These are phyloP conservation scores for Verticillium nubilum DNA, from an alignment of 2,329 filamentous ascomycete genomes.

Conservation along the genomic window DNA sequence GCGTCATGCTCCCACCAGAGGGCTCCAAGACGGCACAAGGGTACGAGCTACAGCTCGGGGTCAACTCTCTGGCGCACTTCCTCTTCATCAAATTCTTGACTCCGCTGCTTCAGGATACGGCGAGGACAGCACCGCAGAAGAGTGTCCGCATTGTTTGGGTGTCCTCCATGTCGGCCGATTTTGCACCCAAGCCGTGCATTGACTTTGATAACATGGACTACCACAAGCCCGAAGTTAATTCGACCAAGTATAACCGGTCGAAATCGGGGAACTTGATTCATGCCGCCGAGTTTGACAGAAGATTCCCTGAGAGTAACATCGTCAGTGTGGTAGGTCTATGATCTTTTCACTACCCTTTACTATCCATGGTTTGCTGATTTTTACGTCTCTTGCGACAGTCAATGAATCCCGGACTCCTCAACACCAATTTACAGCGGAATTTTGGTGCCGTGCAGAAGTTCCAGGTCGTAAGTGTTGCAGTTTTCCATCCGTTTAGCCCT, in stretches of 20 bases:
- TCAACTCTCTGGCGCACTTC: slow-evolving; percentile 21
- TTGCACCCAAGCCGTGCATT: slow-evolving; percentile 16
- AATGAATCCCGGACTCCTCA: slow-evolving; percentile 7
- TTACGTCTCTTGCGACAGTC: not conserved
- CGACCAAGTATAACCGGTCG: slow-evolving; percentile 20
- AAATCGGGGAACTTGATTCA: slow-evolving; percentile 23
- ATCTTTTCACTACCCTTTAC: not conserved
- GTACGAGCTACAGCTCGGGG: slow-evolving; percentile 23
- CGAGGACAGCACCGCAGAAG: slow-evolving; percentile 13
- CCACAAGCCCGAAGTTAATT: slow-evolving; percentile 13
- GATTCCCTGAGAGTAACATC: slow-evolving; percentile 2
- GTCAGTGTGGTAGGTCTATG: not conserved
- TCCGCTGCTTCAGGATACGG: slow-evolving; percentile 17
- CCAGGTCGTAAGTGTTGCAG: not conserved
- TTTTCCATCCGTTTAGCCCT: no score
- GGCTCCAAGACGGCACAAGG: slow-evolving; percentile 28
- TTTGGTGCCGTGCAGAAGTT: not conserved
- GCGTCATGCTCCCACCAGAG: slow-evolving; percentile 27
- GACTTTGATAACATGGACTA: slow-evolving; percentile 24
- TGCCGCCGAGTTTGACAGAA: slow-evolving; percentile 19
- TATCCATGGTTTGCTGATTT: not conserved
- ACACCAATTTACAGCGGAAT: slow-evolving; percentile 8
- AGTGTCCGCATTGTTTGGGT: slow-evolving; percentile 22
- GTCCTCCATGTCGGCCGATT: slow-evolving; percentile 20
- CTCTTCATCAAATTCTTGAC: slow-evolving; percentile 23